These are phyloP conservation scores for Musa balbisiana DNA, from an alignment of 202 grass and related monocot genomes.

Conservation along the genomic window DNA sequence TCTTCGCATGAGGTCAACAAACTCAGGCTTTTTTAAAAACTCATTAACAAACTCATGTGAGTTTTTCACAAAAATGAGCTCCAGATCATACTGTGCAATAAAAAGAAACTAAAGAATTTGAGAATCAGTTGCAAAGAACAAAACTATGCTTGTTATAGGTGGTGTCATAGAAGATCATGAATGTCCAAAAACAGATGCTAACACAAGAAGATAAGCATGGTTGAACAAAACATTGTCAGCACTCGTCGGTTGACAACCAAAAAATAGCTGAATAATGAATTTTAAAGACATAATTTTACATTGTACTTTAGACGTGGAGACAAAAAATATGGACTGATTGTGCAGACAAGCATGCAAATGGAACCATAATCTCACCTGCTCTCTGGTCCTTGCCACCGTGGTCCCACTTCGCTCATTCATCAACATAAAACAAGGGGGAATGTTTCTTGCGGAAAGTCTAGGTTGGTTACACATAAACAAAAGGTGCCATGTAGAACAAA, in stretches of 20 bases:
- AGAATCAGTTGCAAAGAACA: neutral
- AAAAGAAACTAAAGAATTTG: neutral
- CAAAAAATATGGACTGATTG: neutral
- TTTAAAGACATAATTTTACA: neutral
- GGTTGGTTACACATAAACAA: neutral
- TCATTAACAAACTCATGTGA: conserved; percentile 88
- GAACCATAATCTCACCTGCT: too few species aligned
- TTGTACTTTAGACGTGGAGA: neutral
- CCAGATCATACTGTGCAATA: conserved; percentile 56
- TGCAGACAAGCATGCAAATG: neutral
- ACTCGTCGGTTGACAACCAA: neutral
- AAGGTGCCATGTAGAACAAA: neutral
- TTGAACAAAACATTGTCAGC: neutral
- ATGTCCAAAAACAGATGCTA: neutral
- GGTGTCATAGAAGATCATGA: neutral
- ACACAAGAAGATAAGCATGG: neutral
- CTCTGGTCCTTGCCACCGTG: too few species aligned
- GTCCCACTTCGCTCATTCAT: neutral
- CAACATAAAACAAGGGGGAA: neutral
- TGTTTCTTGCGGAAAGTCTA: too few species aligned
- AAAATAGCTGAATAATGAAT: too few species aligned
- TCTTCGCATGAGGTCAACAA: conserved; percentile 79
- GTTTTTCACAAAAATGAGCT: conserved; percentile 81
- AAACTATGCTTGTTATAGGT: neutral
- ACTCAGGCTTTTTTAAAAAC: conserved; percentile 71